Evolutionary conservation across 495 filamentous ascomycete species (phyloP).

Genomic region (Trichoderma parareesei): DNA sequence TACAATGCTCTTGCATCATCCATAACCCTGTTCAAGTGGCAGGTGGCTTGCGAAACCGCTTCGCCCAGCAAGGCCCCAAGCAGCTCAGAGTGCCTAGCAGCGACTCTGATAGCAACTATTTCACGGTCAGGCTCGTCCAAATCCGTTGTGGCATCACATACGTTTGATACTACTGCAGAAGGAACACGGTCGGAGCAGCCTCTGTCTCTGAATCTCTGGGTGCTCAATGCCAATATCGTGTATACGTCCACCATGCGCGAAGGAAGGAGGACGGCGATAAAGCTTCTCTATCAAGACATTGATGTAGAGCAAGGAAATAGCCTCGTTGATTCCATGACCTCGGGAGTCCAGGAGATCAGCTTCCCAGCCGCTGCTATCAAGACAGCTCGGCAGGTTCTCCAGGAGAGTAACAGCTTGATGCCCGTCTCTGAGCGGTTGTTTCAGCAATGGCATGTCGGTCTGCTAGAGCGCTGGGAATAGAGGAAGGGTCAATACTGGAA

Average conservation of each 20-base stretch:
- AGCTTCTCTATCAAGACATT: conserved; percentile 52
- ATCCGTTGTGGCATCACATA: conserved; percentile 34
- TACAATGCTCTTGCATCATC: conserved; percentile 40
- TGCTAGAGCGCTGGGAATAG: conserved; percentile 10
- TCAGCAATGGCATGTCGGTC: conserved; percentile 10
- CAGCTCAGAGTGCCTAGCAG: conserved; percentile 37
- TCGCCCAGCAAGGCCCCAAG: conserved; percentile 17
- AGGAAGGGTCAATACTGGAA: neutral
- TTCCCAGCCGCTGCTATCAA: conserved; percentile 43
- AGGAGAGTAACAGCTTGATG: conserved; percentile 4
- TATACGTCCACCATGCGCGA: conserved; percentile 45
- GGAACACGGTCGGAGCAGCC: neutral
- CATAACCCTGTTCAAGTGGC: conserved; percentile 32
- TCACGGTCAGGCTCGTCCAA: conserved; percentile 41
- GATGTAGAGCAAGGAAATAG: conserved; percentile 38
- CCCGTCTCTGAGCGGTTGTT: conserved; percentile 7
- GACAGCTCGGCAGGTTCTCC: neutral
- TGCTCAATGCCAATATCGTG: conserved; percentile 60
- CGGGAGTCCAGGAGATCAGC: conserved; percentile 57
- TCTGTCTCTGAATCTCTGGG: conserved; percentile 47
- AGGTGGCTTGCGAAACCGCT: conserved; percentile 24
- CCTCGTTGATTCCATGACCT: conserved; percentile 44
- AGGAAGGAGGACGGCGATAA: conserved; percentile 48
- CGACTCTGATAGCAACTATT: conserved; percentile 38
- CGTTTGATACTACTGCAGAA: conserved; percentile 13